Evolutionary conservation across 306 rosid species (phyloP), one percentile per base, ranked within the genome.

Genomic region (Mimosa pudica): DNA sequence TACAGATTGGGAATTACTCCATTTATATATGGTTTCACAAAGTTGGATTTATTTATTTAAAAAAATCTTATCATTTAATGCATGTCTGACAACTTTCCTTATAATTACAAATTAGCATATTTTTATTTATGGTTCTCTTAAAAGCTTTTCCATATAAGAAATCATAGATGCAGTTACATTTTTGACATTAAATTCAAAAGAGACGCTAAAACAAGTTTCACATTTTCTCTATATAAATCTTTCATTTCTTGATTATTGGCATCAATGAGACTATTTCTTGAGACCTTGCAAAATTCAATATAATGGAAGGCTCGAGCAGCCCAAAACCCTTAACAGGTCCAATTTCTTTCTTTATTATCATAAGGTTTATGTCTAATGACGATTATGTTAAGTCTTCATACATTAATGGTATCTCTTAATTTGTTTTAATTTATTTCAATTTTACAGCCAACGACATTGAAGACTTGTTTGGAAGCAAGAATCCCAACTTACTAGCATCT

Each of bases 391-490:
- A 62, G 42, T 30, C 42, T 62, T 30, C 41, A 24, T 24, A 24
- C 30, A 61, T 11, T 30, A 4, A 61, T 61, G 67, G 67, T 36
- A 17, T 16, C 49, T 7, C 49, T 45, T 45, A 2, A 66, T 7
- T 24, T 82, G 10, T 35, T 82, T 30, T 71, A 7, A 10, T 44
- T 18, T 18, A 24, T 30, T 52, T 18, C 17, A 17, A 61, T 4
- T 79, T 62, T 42, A 18, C 61, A 61, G 75, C 64, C 38, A 41
- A 14, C 11, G 68, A 62, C 12, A 32, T 32, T 17, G 68, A 62
- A 62, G 68, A 32, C n/a, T 2, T 30, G 42, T 33, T 2, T 30
- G 17, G 41, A 10, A 10, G 14, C 67, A 20, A 7, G 14, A 60
- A 20, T 8, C 65, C 36, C 24, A 2, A 60, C 65, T 60, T 60